These are phyloP conservation scores for Eucalyptus tenuipes DNA, from an alignment of 345 rosid species.

Conservation along the genomic window DNA sequence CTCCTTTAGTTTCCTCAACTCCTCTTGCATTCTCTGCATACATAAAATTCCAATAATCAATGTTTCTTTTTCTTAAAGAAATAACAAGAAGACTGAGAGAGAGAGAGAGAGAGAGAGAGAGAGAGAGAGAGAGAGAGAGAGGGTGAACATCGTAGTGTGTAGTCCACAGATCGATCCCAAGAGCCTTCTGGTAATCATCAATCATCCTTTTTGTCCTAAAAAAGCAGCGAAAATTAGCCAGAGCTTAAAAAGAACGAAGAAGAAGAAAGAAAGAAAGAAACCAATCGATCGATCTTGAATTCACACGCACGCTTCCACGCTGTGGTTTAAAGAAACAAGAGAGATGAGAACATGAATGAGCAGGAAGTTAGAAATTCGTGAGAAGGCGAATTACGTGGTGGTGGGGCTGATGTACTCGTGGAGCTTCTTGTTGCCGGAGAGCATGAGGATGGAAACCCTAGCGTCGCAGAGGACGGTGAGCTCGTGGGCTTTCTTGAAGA, in stretches of 20 bases:
- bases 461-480: slow-evolving; percentile 68
- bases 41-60: neutral
- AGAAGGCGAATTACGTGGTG: slow-evolving; percentile 13
- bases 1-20: slow-evolving; percentile 31
- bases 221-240: neutral
- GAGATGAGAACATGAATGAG: neutral
- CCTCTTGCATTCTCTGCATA: slow-evolving; percentile 48
- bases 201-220: slow-evolving; percentile 29
- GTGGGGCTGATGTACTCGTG: slow-evolving; percentile 35
- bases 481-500: slow-evolving; percentile 58
- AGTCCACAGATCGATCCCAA: slow-evolving; percentile 44
- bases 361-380: neutral
- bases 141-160: slow-evolving; percentile 35
- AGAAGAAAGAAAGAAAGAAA: neutral
- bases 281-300: neutral
- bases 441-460: slow-evolving; percentile 45
- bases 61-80: neutral
- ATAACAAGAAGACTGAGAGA: neutral
- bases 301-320: neutral
- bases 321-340: neutral
- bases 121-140: neutral
- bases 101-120: neutral
- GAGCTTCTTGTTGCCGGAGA: slow-evolving; percentile 33
- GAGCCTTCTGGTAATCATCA: slow-evolving; percentile 34
- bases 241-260: neutral